These are phyloP conservation scores for Cladorrhinum samala DNA, from an alignment of 495 filamentous ascomycete genomes.

Conservation along the genomic window DNA sequence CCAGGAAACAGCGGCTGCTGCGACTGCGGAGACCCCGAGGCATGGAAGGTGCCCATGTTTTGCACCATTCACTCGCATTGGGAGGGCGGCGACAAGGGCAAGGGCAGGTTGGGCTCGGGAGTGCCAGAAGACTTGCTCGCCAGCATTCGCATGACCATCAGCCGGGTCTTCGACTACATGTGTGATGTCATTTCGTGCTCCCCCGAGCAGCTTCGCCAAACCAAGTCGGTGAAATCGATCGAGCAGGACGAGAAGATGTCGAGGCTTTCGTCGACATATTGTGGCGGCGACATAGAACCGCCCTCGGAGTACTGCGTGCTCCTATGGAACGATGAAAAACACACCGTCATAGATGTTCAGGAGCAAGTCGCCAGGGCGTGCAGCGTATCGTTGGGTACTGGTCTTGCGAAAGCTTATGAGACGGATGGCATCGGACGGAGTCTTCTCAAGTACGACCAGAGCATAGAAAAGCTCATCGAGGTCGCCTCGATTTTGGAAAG, in stretches of 20 bases:
- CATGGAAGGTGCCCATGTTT: constrained; percentile 80
- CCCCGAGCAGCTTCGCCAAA: constrained; percentile 83
- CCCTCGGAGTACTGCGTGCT: constrained; percentile 74
- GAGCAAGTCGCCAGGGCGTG: constrained; percentile 89
- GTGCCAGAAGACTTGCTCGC: constrained; percentile 68
- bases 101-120: constrained; percentile 49
- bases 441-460: constrained; percentile 67
- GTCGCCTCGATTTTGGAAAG: constrained; percentile 83
- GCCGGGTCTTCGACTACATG: constrained; percentile 81
- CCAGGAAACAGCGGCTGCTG: constrained; percentile 91
- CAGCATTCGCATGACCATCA: constrained; percentile 76
- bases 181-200: constrained; percentile 97
- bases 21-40: constrained; percentile 92
- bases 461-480: constrained; percentile 62
- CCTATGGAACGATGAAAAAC: constrained; percentile 98
- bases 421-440: constrained; percentile 81
- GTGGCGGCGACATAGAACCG: constrained; percentile 48
- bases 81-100: constrained; percentile 53
- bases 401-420: constrained; percentile 70
- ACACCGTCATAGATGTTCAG: constrained; percentile 85
- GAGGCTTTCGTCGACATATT: constrained; percentile 67
- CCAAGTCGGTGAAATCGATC: constrained; percentile 75
- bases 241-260: constrained; percentile 74
- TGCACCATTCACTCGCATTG: constrained; percentile 86
- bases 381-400: constrained; percentile 61